These are phyloP conservation scores for Clonostachys solani DNA, from an alignment of 2,329 filamentous ascomycete genomes.

Conservation along the genomic window DNA sequence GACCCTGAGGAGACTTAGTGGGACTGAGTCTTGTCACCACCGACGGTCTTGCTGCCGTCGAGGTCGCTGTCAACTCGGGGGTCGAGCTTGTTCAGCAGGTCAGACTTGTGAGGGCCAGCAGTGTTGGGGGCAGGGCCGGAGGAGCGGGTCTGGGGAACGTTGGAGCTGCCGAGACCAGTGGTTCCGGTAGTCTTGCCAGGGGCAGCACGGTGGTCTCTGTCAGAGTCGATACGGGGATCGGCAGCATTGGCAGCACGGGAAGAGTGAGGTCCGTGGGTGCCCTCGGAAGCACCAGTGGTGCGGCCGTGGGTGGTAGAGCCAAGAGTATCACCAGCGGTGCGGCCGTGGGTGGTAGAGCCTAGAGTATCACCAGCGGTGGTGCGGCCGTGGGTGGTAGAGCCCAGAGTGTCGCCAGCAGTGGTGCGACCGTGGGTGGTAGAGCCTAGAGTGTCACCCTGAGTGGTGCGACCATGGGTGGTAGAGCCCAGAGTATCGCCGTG, in stretches of 20 bases:
- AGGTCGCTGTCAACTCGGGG: slow-evolving; percentile 47
- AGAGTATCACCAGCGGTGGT: slow-evolving; percentile 9
- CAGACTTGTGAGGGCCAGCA: slow-evolving; percentile 42
- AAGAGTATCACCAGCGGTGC: slow-evolving; percentile 9
- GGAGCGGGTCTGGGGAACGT: slow-evolving; percentile 22
- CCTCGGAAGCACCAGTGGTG: slow-evolving; percentile 18
- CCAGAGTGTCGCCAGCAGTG: slow-evolving; percentile 9
- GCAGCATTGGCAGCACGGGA: slow-evolving; percentile 38
- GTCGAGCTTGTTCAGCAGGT: slow-evolving; percentile 42
- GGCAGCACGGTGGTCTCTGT: slow-evolving; percentile 30
- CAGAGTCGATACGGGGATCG: slow-evolving; percentile 48
- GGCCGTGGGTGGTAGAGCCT: slow-evolving; percentile 13
- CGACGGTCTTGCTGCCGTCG: slow-evolving; percentile 46
- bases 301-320: slow-evolving; percentile 1
- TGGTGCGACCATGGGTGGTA: slow-evolving; percentile 4
- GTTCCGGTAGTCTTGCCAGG: slow-evolving; percentile 11
- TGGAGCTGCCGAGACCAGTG: slow-evolving; percentile 16
- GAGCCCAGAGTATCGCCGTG: slow-evolving; percentile 9
- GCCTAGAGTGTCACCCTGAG: slow-evolving; percentile 6
- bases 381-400: slow-evolving; percentile 13
- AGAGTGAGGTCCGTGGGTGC: slow-evolving; percentile 33
- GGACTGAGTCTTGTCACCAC: slow-evolving; percentile 43
- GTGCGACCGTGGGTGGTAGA: slow-evolving; percentile 13
- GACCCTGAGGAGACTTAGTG: neutral
- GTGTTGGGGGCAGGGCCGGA: slow-evolving; percentile 47